Evolutionary conservation across 257 asterid species (phyloP).

Genomic region (Ophiorrhiza pumila): DNA sequence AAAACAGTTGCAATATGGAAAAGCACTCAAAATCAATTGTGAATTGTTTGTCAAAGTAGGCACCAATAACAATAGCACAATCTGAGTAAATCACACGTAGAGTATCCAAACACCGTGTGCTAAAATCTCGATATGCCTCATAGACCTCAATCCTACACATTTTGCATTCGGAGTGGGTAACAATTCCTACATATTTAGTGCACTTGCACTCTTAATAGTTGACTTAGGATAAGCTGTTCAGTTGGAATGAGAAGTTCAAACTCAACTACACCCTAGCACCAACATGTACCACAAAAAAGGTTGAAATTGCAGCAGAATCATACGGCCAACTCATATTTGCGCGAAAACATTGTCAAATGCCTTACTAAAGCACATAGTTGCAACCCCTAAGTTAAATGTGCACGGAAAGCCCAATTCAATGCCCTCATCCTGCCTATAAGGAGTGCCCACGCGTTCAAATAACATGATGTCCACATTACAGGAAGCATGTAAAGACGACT

Average conservation of each 20-base stretch:
- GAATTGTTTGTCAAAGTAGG: background rate
- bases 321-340: background rate
- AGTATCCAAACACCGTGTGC: background rate
- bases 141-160: background rate
- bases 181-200: background rate
- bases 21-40: background rate
- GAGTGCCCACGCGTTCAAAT: background rate
- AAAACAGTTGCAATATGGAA: slow-evolving; percentile 2
- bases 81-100: background rate
- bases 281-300: background rate
- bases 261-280: too few species aligned
- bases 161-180: background rate
- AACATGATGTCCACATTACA: background rate
- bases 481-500: background rate
- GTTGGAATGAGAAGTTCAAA: too few species aligned
- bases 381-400: too few species aligned
- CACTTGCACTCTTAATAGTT: too few species aligned
- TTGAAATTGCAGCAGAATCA: background rate
- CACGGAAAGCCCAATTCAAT: background rate
- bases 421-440: background rate
- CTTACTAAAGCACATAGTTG: background rate
- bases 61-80: background rate
- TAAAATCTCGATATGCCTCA: too few species aligned
- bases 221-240: too few species aligned
- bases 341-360: background rate